Evolutionary conservation across 2,329 filamentous ascomycete genomes (phyloP).

Genomic region (Chalaropsis ovoidea): DNA sequence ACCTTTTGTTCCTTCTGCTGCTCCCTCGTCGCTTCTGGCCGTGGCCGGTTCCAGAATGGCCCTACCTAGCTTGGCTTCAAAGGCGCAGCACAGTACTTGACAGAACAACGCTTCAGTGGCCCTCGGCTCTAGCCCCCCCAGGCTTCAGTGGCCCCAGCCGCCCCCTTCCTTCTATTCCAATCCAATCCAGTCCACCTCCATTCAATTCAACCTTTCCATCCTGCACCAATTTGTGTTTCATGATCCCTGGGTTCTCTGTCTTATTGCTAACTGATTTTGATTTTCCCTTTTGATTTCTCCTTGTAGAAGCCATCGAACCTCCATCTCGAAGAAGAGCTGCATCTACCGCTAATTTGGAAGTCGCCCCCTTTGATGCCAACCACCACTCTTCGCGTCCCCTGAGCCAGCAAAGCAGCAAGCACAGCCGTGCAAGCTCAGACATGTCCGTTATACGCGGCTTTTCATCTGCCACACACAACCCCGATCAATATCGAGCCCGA

Average conservation of each 20-base stretch:
- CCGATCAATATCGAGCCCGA: slow-evolving; percentile 35
- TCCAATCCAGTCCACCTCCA: neutral
- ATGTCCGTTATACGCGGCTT: slow-evolving; percentile 50
- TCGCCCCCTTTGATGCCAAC: slow-evolving; percentile 38
- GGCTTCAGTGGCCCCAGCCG: neutral
- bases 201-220: slow-evolving; percentile 7
- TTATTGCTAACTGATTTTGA: slow-evolving; percentile 19
- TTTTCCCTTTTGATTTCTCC: slow-evolving; percentile 24
- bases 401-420: slow-evolving; percentile 50
- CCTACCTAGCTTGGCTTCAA: neutral
- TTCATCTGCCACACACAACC: slow-evolving; percentile 39
- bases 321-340: slow-evolving; percentile 46
- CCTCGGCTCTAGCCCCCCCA: neutral
- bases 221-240: slow-evolving; percentile 19
- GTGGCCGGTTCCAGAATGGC: slow-evolving; percentile 17
- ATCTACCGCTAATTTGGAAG: slow-evolving; percentile 52
- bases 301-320: slow-evolving; percentile 26
- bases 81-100: neutral
- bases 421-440: slow-evolving; percentile 62
- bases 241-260: slow-evolving; percentile 16
- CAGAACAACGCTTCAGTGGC: neutral
- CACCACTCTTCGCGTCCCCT: slow-evolving; percentile 40
- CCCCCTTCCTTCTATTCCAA: slow-evolving; percentile 1
- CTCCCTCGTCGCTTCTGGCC: slow-evolving; percentile 16
- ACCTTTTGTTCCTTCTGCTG: neutral